Conservation (phyloP, 495 filamentous ascomycete genomes). For the Daldinia caldariorum region DNA sequence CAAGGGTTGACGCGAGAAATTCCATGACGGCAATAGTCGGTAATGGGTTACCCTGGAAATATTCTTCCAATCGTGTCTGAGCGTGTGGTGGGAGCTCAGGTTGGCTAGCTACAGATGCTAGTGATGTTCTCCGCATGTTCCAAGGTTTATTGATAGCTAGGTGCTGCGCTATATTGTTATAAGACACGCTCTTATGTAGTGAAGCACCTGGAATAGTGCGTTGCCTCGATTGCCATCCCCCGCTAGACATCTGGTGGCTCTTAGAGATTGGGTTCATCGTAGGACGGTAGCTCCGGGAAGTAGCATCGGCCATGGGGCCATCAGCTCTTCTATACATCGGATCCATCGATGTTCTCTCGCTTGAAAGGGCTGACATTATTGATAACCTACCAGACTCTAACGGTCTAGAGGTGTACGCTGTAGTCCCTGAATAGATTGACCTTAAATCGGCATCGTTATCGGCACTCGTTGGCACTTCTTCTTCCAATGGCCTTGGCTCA, state of each 20-base stretch:
- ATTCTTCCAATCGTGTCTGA: slow-evolving; percentile 55
- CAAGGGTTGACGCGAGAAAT: slow-evolving; percentile 55
- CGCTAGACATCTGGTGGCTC: slow-evolving; percentile 14
- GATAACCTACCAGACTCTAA: slow-evolving; percentile 28
- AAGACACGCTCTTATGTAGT: slow-evolving; percentile 41
- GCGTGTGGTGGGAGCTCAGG: slow-evolving; percentile 51
- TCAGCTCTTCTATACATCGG: slow-evolving; percentile 23
- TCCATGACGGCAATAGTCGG: slow-evolving; percentile 52
- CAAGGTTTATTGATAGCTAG: slow-evolving; percentile 46
- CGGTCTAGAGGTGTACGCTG: slow-evolving; percentile 34
- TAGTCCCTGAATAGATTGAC: slow-evolving; percentile 45
- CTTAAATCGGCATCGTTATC: slow-evolving; percentile 40
- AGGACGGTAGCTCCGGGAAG: slow-evolving; percentile 13
- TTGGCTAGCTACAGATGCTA: slow-evolving; percentile 43
- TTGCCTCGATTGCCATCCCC: slow-evolving; percentile 23
- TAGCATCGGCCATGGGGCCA: slow-evolving; percentile 14
- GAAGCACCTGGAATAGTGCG: slow-evolving; percentile 20
- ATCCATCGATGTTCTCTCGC: slow-evolving; percentile 30
- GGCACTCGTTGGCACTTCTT: slow-evolving; percentile 28
- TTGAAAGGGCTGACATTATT: slow-evolving; percentile 39
- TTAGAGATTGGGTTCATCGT: slow-evolving; percentile 9
- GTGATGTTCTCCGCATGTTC: slow-evolving; percentile 43
- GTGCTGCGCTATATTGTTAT: slow-evolving; percentile 39
- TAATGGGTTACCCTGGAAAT: slow-evolving; percentile 51
- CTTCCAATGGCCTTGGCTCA: slow-evolving; percentile 26